Evolutionary conservation across 2,329 filamentous ascomycete species (phyloP).

Genomic region (Trichophyton equinum): DNA sequence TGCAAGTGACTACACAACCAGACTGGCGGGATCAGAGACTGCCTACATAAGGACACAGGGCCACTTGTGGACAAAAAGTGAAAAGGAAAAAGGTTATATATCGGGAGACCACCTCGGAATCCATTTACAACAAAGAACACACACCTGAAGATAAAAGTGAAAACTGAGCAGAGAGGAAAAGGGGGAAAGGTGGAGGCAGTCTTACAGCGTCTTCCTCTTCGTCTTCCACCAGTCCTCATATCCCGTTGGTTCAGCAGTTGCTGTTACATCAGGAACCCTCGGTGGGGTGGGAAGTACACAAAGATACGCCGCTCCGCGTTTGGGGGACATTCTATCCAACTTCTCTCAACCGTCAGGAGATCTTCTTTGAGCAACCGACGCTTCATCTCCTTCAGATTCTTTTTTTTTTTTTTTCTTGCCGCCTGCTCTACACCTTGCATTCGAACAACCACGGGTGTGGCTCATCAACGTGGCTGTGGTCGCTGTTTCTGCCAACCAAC

Average conservation of each 20-base stretch:
- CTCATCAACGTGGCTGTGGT: constrained; percentile 1
- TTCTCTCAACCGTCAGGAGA: not conserved
- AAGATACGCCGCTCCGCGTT: not conserved
- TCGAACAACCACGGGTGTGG: not conserved
- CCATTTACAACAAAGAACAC: not conserved
- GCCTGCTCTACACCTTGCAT: not conserved
- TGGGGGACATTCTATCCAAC: not conserved
- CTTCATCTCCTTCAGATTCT: not conserved
- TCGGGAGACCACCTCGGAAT: not conserved
- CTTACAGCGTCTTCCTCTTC: not conserved
- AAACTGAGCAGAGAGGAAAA: not conserved
- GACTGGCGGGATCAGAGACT: not conserved
- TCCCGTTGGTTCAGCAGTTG: not conserved
- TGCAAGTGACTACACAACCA: not conserved
- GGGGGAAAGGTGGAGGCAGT: not conserved
- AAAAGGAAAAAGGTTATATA: not conserved
- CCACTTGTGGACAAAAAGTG: not conserved
- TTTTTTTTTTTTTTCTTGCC: not conserved
- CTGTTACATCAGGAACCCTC: not conserved
- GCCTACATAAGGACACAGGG: not conserved
- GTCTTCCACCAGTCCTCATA: not conserved
- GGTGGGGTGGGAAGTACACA: not conserved
- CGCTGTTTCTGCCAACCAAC: not conserved
- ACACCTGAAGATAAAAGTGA: not conserved
- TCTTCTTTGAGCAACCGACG: not conserved